Percentiles rank a stretch among this genome's conserved stretches.
Evolutionary conservation across 2,329 filamentous ascomycete genomes (phyloP).

Genomic region (Coniella lustricola): DNA sequence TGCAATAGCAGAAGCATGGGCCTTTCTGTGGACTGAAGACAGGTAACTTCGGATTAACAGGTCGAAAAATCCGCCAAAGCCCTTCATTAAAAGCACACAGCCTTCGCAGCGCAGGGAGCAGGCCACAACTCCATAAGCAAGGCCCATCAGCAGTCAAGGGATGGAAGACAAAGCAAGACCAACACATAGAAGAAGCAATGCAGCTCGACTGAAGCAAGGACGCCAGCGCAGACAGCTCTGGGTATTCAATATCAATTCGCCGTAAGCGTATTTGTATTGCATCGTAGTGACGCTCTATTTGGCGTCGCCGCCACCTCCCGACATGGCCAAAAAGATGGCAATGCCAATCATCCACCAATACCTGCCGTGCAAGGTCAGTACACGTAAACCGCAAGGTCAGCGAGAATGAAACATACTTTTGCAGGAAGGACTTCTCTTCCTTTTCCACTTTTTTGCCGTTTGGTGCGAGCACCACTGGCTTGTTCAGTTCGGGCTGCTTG

Average conservation of each 20-base stretch:
- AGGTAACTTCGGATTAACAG: no score
- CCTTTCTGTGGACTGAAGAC: no score
- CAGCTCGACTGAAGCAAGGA: no score
- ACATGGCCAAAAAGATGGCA: constrained; percentile 45
- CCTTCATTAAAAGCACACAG: no score
- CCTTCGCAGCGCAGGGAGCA: no score
- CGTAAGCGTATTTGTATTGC: not conserved
- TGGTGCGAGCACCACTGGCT: constrained; percentile 53
- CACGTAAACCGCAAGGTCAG: not conserved
- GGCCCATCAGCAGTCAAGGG: no score
- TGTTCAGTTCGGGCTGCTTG: constrained; percentile 53
- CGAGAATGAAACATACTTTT: constrained; percentile 46
- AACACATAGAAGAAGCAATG: no score
- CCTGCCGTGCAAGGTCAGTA: constrained; percentile 28
- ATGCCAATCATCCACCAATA: constrained; percentile 61
- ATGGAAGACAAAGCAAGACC: no score
- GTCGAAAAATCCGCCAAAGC: no score
- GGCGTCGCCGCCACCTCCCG: constrained; percentile 43
- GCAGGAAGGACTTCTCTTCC: constrained; percentile 56
- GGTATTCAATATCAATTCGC: not conserved
- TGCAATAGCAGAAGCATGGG: no score
- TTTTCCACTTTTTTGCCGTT: constrained; percentile 52
- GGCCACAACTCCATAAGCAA: no score
- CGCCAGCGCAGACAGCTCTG: not conserved
- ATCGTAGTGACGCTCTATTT: constrained; percentile 33